Base-by-base conservation (phyloP, 306 rosid genomes). In the Lotus japonicus region DNA sequence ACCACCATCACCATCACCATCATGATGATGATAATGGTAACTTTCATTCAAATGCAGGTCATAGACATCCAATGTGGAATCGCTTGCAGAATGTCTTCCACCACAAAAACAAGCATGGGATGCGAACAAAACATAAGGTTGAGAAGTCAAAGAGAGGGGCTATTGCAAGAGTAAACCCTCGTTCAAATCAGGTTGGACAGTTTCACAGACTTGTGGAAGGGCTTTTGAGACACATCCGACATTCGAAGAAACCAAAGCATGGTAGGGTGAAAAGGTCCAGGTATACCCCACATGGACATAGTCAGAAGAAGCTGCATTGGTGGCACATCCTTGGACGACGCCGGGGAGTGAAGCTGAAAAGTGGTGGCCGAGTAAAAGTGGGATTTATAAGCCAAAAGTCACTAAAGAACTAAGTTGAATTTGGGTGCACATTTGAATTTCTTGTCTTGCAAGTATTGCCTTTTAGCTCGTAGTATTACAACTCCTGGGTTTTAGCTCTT, bases 1-100 rank as follows among this genome's bases (percentile, higher is more conserved):
- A 91, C 2, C 94, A 91, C 1, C 91, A 91, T 0, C 97, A 84
- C 0, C 87, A 88, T 19, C 83, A 83, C 28, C 79, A 80, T 12
- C 50, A 79, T 53, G 67, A 50, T 16, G 51, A 39, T 62, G 56
- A 72, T 46, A 12, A 62, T 48, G 66, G 31, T 7, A 11, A 0
- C 23, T 14, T 63, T 49, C 19, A 26, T 14, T 39, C 75, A 23
- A 55, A 60, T 11, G 44, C 11, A 19, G 68, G 15, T 35, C 72
- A 58, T 16, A 28, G 39, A 46, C 68, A 65, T 75, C 64, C 83
- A 13, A 49, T 7, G 26, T 87, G 92, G 97, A 86, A 83, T 62
- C 58, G 31, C 15, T 61, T 80, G 70, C 81, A 65, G 60, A 78
- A 71, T 58, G 74, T 80, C 41, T 79, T 89, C 53, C 75, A 53